Percentiles rank a stretch among this genome's conserved stretches.
These are phyloP conservation scores for Polysphondylium violaceum DNA, from an alignment of 78 protist species.

Conservation along the genomic window DNA sequence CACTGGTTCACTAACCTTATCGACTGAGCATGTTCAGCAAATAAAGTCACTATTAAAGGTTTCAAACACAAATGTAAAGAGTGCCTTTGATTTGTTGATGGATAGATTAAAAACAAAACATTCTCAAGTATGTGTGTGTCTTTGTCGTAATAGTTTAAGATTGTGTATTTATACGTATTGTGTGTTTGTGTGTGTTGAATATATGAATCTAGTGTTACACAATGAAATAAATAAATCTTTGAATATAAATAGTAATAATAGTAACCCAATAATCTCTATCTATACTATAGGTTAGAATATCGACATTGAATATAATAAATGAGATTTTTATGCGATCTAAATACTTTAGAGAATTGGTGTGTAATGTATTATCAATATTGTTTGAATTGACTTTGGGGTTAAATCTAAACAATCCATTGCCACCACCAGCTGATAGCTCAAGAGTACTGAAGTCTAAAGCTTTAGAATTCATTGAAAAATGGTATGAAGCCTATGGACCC, in stretches of 20 bases:
- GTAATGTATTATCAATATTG: constrained; percentile 20
- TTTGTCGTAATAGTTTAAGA: background rate
- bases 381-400: constrained; percentile 59
- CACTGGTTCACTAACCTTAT: constrained; percentile 32
- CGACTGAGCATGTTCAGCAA: constrained; percentile 31
- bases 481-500: constrained; percentile 60
- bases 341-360: constrained; percentile 69
- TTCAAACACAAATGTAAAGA: constrained; percentile 53
- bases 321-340: constrained; percentile 67
- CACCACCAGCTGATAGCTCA: constrained; percentile 60
- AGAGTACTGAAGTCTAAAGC: constrained; percentile 29
- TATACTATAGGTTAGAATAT: constrained; percentile 53
- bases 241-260: background rate
- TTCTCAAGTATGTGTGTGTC: constrained; percentile 23
- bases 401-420: constrained; percentile 22
- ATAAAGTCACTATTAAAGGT: constrained; percentile 27
- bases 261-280: background rate
- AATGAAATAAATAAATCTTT: no score
- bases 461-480: constrained; percentile 43
- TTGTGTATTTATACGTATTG: background rate
- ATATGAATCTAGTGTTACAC: no score
- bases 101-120: constrained; percentile 52
- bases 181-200: background rate
- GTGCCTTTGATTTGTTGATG: constrained; percentile 52
- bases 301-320: constrained; percentile 63